These are phyloP conservation scores for Boletus edulis DNA, from an alignment of 768 basidiomycete species.

Conservation along the genomic window DNA sequence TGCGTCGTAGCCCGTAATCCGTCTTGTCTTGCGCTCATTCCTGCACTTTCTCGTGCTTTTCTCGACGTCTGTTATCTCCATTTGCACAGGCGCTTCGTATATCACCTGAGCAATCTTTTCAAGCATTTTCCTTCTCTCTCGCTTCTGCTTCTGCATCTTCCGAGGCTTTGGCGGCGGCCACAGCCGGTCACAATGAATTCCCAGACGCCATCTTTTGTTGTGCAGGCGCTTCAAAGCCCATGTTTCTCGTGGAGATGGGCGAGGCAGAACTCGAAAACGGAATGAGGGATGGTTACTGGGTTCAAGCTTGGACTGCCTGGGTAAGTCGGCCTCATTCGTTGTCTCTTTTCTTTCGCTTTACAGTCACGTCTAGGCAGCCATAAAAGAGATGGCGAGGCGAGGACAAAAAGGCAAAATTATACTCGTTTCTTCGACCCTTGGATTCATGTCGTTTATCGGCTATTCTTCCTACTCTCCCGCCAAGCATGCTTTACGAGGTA, in stretches of 20 bases:
- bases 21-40: no score
- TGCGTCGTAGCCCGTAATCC: constrained; percentile 27
- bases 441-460: constrained; percentile 73
- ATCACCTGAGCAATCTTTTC: constrained; percentile 58
- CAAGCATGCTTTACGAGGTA: constrained; percentile 85
- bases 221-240: constrained; percentile 70
- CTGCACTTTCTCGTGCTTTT: not conserved
- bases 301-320: constrained; percentile 53
- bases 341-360: not conserved
- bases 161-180: constrained; percentile 62
- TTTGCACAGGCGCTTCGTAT: constrained; percentile 47
- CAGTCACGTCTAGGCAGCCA: constrained; percentile 49
- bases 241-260: constrained; percentile 69
- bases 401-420: constrained; percentile 65
- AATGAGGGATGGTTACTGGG: constrained; percentile 27
- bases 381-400: constrained; percentile 61
- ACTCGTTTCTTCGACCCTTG: constrained; percentile 72
- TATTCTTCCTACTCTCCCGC: constrained; percentile 79
- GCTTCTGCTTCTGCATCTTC: constrained; percentile 48
- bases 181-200: constrained; percentile 49
- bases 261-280: constrained; percentile 56
- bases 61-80: not conserved
- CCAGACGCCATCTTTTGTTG: constrained; percentile 82
- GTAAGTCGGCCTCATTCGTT: constrained; percentile 11
- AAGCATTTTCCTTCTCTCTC: constrained; percentile 66